These are phyloP conservation scores for Protomyces macrosporus DNA, from an alignment of 1,139 yeast genomes.

Conservation along the genomic window DNA sequence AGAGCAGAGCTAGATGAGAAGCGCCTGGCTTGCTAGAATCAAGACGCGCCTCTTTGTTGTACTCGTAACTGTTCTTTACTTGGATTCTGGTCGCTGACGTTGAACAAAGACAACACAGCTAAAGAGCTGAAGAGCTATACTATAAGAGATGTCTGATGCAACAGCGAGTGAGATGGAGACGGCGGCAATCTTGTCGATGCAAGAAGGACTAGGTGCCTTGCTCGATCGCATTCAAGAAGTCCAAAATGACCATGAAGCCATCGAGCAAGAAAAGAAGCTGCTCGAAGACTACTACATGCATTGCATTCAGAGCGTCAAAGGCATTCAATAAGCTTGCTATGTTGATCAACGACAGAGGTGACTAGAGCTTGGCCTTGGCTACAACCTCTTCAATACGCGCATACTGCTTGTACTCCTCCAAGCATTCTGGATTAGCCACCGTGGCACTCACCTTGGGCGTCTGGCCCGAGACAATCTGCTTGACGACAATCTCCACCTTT, in stretches of 20 bases:
- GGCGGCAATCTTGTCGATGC: constrained; percentile 4
- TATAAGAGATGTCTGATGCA: neutral
- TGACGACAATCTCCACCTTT: constrained; percentile 33
- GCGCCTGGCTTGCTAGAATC: too few species aligned
- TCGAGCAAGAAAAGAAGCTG: constrained; percentile 12
- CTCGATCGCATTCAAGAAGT: constrained; percentile 13
- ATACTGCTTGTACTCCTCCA: constrained; percentile 31
- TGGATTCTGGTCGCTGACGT: too few species aligned
- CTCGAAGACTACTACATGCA: constrained; percentile 15
- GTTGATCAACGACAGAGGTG: neutral
- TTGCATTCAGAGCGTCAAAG: constrained; percentile 7
- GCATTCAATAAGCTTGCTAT: constrained; percentile 4
- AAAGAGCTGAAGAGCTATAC: neutral
- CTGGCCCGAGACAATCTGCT: constrained; percentile 31
- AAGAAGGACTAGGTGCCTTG: constrained; percentile 13
- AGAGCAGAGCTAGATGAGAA: too few species aligned
- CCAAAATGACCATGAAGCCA: constrained; percentile 8
- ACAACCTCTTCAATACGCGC: constrained; percentile 24
- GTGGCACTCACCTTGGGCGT: constrained; percentile 32
- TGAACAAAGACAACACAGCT: too few species aligned
- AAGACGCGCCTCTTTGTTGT: too few species aligned
- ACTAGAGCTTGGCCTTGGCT: neutral
- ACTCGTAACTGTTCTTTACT: too few species aligned
- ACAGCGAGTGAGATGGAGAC: neutral
- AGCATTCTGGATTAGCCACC: constrained; percentile 33